Evolutionary conservation across 768 basidiomycete genomes (phyloP), one percentile per base, ranked within the genome.

Genomic region (Amanita exitialis): DNA sequence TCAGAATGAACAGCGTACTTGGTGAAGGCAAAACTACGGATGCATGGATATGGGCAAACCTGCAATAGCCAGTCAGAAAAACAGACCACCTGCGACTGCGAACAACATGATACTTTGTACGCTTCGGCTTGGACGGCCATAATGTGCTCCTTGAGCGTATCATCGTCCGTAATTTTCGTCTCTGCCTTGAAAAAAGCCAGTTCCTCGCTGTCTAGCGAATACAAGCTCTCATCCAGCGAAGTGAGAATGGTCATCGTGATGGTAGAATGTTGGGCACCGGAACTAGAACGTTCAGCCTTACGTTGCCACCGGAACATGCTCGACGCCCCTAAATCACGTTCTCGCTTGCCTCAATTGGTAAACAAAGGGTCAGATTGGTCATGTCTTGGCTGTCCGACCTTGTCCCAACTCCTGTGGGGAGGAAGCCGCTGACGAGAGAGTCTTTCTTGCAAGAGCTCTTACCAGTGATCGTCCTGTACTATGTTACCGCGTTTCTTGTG

Each of bases 401-500:
- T 15, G 27, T 36, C 50, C 50, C 50, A 4, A 37, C 41, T n/a
- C 60, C 64, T 25, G 51, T 62, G 18, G 59, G 59, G 44, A 66
- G 73, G 44, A 59, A 61, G 27, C 65, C 75, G 5, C 46, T 77
- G 18, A 67, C 65, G 3, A 23, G 55, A 28, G 32, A 61, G 43
- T 63, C 66, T 23, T 70, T 69, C 56, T 57, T 59, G 27, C 65
- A 66, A 8, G 62, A 69, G 44, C 53, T 79, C 28, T 21, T 74
- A 13, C 77, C 76, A 1, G 61, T 71, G 13, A 18, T 76, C 1
- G 49, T 74, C 20, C 66, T 66, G 52, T 79, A 75, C 61, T 79
- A 76, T 65, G 62, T 58, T 9, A 75, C 76, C 49, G 80, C 80
- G 10, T 60, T 78, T 30, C 69, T 83, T 44, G 76, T 80, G 6